These are phyloP conservation scores for Apophysomyces trapeziformis DNA, from an alignment of 371 early-diverging fungal species.

Conservation along the genomic window DNA sequence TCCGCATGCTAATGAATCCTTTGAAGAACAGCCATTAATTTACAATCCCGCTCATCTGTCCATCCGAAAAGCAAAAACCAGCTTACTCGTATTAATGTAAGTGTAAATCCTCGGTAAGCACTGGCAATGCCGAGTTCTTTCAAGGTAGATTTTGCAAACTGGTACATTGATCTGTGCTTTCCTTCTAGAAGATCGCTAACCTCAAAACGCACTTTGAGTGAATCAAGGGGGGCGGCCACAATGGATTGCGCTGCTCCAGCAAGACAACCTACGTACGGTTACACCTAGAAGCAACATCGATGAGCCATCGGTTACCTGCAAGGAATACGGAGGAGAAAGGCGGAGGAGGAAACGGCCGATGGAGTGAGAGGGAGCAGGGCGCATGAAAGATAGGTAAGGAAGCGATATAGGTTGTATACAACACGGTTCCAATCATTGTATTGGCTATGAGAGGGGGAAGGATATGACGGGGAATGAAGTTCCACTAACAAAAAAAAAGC, in stretches of 20 bases:
- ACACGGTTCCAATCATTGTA: conserved; percentile 72
- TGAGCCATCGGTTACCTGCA: conserved; percentile 41
- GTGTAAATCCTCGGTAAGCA: conserved; percentile 72
- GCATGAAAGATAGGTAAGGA: conserved; percentile 61
- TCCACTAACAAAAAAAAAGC: conserved; percentile 37
- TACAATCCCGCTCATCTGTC: not conserved
- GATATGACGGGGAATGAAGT: conserved; percentile 73
- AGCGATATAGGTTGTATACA: conserved; percentile 64
- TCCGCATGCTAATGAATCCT: conserved; percentile 76
- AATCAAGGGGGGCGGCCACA: conserved; percentile 78
- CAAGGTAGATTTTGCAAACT: conserved; percentile 67
- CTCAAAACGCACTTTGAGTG: conserved; percentile 75
- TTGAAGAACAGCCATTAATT: not conserved
- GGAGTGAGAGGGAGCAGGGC: conserved; percentile 58
- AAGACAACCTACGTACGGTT: conserved; percentile 51
- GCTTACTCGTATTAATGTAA: conserved; percentile 67
- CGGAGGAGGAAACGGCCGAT: conserved; percentile 63
- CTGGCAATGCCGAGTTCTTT: conserved; percentile 66
- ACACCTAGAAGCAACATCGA: not conserved
- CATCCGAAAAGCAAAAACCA: not conserved
- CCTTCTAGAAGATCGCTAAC: conserved; percentile 77
- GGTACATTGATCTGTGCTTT: conserved; percentile 71
- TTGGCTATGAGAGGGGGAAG: conserved; percentile 78
- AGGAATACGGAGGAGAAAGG: conserved; percentile 62
- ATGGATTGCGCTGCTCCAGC: conserved; percentile 79